Conservation (phyloP, 306 rosid genomes). For the Vigna unguiculata region DNA sequence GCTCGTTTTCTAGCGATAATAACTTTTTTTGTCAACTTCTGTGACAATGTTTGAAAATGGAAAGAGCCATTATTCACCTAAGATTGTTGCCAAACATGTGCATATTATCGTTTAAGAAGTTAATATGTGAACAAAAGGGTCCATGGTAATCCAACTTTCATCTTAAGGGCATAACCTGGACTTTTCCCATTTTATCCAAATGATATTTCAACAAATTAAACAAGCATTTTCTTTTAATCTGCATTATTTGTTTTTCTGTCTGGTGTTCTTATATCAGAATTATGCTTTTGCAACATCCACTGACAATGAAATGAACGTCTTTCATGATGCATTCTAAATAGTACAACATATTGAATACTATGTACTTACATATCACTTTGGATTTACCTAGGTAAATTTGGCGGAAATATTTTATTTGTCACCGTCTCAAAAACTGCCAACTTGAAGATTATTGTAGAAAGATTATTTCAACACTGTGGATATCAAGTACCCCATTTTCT, state of each 20-base stretch:
- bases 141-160: not conserved
- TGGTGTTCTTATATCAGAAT: not conserved
- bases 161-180: not conserved
- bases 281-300: not conserved
- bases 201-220: not conserved
- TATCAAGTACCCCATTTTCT: conserved; percentile 38
- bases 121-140: not conserved
- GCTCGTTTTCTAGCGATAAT: not conserved
- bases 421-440: conserved; percentile 51
- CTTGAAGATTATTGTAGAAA: conserved; percentile 51
- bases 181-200: not conserved
- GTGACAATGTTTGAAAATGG: not conserved
- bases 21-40: not conserved
- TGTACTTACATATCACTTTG: conserved; percentile 28
- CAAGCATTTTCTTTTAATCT: conserved; percentile 9
- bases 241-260: not conserved
- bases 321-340: not conserved
- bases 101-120: not conserved
- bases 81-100: not conserved
- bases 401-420: conserved; percentile 56
- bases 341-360: not conserved
- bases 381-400: conserved; percentile 50
- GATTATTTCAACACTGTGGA: conserved; percentile 46
- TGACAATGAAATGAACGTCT: not conserved
- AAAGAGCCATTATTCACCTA: not conserved